Base-by-base conservation (phyloP, 192 early-diverging fungal species). In the Backusella tuberculispora region DNA sequence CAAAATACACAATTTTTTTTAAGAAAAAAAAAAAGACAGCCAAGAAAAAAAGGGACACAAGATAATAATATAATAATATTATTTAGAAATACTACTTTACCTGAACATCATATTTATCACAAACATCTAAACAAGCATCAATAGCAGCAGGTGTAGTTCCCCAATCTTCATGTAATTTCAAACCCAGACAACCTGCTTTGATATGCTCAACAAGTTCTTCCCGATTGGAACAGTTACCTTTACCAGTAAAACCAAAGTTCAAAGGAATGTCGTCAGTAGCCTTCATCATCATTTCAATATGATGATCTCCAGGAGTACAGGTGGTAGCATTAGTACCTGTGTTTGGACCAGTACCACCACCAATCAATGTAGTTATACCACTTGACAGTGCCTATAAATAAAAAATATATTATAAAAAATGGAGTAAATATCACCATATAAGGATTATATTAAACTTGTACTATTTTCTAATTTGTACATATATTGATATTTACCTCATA, bases 131-230 rank as follows among this genome's bases (percentile, higher is more conserved):
- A 74, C 96, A 98, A 40, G 86, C 86, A 75, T 99, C 95, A 78
- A 99, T 99, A 8, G 94, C 95, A 38, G 92, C 88, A 2, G 97
- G 97, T 3, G 97, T 97, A 5, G 96, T 91, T 7, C 97, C 97
- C 95, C 96, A 97, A 84, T 98, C 96, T 83, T 98, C 96, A 84
- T 98, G 96, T 41, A 98, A 83, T 85, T 97, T 92, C 19, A 99
- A 85, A 24, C 97, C 97, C 10, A 97, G 75, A 9, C 90, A 92
- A 69, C 97, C 97, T 15, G 94, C 93, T 26, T 88, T 77, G 47
- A 98, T 86, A 74, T 98, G 96, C 68, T 96, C 96, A 43, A 86
- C 83, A 34, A 99, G 77, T 4, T 89, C 94, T 24, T 88, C 81
- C 15, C 80, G 48, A 50, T 73, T 76, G 9, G 93, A 87, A 21